These are phyloP conservation scores for Pholiota molesta DNA, from an alignment of 768 basidiomycete species.

Conservation along the genomic window DNA sequence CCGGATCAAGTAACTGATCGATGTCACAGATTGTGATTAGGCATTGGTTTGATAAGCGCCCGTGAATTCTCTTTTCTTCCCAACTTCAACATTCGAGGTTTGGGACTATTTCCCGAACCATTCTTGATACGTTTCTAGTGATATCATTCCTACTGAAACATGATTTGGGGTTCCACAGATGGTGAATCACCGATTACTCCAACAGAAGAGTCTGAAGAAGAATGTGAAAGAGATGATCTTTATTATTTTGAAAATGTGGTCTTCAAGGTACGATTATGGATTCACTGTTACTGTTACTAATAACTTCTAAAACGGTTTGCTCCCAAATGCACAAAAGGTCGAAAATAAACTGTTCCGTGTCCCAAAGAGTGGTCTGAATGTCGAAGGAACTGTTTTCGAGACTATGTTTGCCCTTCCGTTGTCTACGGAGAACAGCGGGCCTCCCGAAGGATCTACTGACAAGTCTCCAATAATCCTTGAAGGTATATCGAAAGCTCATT, in stretches of 20 bases:
- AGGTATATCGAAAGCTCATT: not conserved
- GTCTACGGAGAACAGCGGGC: not conserved
- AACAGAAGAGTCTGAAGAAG: too few relatives aligned
- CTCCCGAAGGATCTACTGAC: slow-evolving; percentile 4
- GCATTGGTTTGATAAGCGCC: too few relatives aligned
- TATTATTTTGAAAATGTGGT: not conserved
- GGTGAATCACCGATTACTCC: too few relatives aligned
- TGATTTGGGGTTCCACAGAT: too few relatives aligned
- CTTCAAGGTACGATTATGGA: not conserved
- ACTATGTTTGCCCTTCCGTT: slow-evolving; percentile 8
- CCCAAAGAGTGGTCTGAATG: slow-evolving; percentile 10
- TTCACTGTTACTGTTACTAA: too few relatives aligned
- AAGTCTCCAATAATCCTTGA: slow-evolving; percentile 5
- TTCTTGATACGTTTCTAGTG: too few relatives aligned
- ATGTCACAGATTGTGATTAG: too few relatives aligned
- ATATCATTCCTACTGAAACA: too few relatives aligned
- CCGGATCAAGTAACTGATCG: too few relatives aligned
- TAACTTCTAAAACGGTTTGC: not conserved
- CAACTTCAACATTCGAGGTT: too few relatives aligned
- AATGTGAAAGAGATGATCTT: not conserved
- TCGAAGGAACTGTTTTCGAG: slow-evolving; percentile 14
- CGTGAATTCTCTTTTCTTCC: too few relatives aligned
- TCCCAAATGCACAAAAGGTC: slow-evolving; percentile 2
- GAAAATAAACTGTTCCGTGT: slow-evolving; percentile 14
- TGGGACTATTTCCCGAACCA: too few relatives aligned